Base-by-base conservation (phyloP, 306 rosid genomes). In the Hippophae tibetana region DNA sequence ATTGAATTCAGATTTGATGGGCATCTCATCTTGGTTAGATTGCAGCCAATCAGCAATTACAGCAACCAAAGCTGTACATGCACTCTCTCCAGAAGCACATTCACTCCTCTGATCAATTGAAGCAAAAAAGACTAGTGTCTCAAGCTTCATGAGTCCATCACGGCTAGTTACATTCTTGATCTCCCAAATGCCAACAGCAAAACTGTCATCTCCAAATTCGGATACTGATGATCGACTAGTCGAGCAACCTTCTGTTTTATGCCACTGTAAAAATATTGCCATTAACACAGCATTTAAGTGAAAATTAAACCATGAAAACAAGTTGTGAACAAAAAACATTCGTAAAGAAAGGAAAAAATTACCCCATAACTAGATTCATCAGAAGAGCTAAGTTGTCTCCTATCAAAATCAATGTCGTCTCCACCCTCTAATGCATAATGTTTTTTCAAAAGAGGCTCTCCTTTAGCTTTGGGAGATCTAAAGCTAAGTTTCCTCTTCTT, bases 61-160 rank as follows among this genome's bases (percentile, higher is more conserved):
- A 23, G 73, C 74, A 40, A 67, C 81, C 47, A 76, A 54, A 59
- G 81, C 77, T 0, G 81, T 71, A 48, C 81, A 76, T 5, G 81
- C 81, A 42, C 81, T 76, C 56, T 76, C 77, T 18, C 81, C 81
- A 0, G 80, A 68, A 47, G 73, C 76, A 5, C 80, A 63, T 40
- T 76, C 77, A 13, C 71, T 76, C 51, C 74, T 58, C 56, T 76
- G 77, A 61, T 76, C 81, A n/a, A 76, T 71, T 13, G 81, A 67
- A 47, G 81, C 70, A 13, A 76, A 76, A 54, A 76, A 71, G 49
- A 67, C 68, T 53, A 71, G 65, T 2, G 71, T 59, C 23, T 62
- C 55, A 12, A 76, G 69, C 69, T 63, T 59, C 63, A 71, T 62
- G 26, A 50, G 51, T 44, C 74, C 74, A 6, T 71, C 81, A 5